phyloP scores from a whole-genome alignment of 2,329 filamentous ascomycete genomes.

The Aspergillus ochraceus region DNA sequence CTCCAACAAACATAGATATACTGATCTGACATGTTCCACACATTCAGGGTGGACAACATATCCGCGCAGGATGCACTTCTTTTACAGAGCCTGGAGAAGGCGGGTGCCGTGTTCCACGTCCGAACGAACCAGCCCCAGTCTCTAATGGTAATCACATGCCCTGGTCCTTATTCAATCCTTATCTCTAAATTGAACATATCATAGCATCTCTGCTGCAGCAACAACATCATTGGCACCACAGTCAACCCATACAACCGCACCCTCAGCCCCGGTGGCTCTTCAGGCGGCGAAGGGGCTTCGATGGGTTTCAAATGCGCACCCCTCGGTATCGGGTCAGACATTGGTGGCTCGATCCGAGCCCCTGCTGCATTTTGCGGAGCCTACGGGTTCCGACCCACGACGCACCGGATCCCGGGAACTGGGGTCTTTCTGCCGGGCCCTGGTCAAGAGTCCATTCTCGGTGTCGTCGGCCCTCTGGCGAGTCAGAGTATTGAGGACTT shows the following conservation, averaged over 20 bases:
- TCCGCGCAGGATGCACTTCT: slow-evolving; percentile 36
- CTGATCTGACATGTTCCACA: background rate
- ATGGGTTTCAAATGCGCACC: slow-evolving; percentile 43
- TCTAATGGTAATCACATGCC: slow-evolving; percentile 33
- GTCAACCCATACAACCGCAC: slow-evolving; percentile 43
- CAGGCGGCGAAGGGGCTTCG: slow-evolving; percentile 47
- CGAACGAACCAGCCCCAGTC: slow-evolving; percentile 46
- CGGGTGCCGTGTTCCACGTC: slow-evolving; percentile 45
- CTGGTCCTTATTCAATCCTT: background rate
- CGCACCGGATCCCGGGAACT: slow-evolving; percentile 31
- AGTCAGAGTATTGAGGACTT: slow-evolving; percentile 33
- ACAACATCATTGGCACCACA: slow-evolving; percentile 43
- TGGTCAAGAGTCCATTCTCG: slow-evolving; percentile 42
- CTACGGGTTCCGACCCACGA: slow-evolving; percentile 46
- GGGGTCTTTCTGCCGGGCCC: slow-evolving; percentile 29
- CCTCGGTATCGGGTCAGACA: slow-evolving; percentile 49
- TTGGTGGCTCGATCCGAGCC: slow-evolving; percentile 48
- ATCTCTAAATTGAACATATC: slow-evolving; percentile 4
- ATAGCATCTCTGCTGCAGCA: slow-evolving; percentile 38
- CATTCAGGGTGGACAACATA: slow-evolving; percentile 36
- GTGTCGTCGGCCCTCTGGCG: slow-evolving; percentile 31
- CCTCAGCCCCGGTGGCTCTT: slow-evolving; percentile 44
- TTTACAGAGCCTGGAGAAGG: slow-evolving; percentile 31
- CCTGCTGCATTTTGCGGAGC: slow-evolving; percentile 48
- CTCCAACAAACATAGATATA: background rate